These are phyloP conservation scores for Exophiala bonariae DNA, from an alignment of 2,329 filamentous ascomycete species.

Conservation along the genomic window DNA sequence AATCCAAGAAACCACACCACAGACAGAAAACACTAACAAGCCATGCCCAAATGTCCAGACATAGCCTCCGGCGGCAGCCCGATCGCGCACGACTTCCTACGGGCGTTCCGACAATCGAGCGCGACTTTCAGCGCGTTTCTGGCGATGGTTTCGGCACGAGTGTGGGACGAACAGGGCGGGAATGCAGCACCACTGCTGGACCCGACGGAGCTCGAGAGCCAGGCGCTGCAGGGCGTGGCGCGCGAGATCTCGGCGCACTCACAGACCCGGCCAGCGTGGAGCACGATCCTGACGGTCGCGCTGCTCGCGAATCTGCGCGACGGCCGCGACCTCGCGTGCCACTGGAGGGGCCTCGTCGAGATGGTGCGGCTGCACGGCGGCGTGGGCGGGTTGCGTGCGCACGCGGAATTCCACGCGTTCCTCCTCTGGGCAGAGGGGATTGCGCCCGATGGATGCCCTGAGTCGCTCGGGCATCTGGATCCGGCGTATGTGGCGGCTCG, in stretches of 20 bases:
- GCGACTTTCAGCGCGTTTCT: constrained; percentile 1
- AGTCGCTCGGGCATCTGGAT: too few species aligned
- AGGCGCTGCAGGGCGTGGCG: neutral
- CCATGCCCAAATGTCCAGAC: too few species aligned
- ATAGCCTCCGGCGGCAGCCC: too few species aligned
- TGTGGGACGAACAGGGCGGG: neutral
- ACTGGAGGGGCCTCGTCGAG: constrained; percentile 1
- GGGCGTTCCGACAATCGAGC: neutral
- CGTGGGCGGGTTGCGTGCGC: neutral
- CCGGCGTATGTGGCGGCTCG: too few species aligned
- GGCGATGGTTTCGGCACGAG: neutral
- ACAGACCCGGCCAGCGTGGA: neutral
- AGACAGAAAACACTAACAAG: too few species aligned
- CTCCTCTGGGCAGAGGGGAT: constrained; percentile 1
- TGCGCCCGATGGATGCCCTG: too few species aligned
- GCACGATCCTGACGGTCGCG: constrained; percentile 2
- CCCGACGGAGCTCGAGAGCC: neutral
- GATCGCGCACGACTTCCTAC: neutral
- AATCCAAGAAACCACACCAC: too few species aligned
- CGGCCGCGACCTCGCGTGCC: neutral
- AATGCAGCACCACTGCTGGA: neutral
- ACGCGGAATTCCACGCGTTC: neutral
- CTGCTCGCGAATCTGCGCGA: constrained; percentile 2
- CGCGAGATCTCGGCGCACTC: neutral
- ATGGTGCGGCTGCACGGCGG: constrained; percentile 1